Evolutionary conservation across 345 rosid genomes (phyloP), one percentile per base, ranked within the genome.

Genomic region (Eutrema heterophyllum): DNA sequence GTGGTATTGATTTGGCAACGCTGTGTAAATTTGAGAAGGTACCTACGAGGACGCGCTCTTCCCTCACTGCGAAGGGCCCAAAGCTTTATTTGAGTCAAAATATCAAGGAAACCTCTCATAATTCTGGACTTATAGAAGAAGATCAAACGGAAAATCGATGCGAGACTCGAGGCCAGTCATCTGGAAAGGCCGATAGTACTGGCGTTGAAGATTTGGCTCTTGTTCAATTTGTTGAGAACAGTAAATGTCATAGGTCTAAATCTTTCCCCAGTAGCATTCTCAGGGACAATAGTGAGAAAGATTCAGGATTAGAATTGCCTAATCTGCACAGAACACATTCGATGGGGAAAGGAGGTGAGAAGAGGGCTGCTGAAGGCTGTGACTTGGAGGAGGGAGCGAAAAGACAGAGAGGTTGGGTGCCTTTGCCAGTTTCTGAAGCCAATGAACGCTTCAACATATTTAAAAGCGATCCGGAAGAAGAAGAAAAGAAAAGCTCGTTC

Each of bases 11-110:
- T 84, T 84, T 95, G 76, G 83, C 86, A 24, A 67, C 84, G 26
- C 78, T 87, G 33, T 86, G 99, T 79, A 95, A 86, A 66, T 87
- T 95, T 61, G 83, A 82, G 64, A 95, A 95, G 75, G 83, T 95
- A 63, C 96, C 97, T 50, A 95, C 96, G 12, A 95, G 79, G 83
- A 89, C 79, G 3, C 97, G 98, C 46, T 88, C 99, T 62, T 84
- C 97, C 56, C 75, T 90, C 80, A 77, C 84, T 60, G 57, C 35
- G 29, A 86, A 81, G 76, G 74, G 60, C 38, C 51, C 79, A 57
- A 89, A 82, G 80, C 77, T 45, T 66, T 79, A 85, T 50, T 48
- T 62, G 26, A 70, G 79, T 81, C 70, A 78, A 51, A 79, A 54
- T 18, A 79, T 71, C 49, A 87, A 70, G 67, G 86, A 72, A 73